Evolutionary conservation across 2,329 filamentous ascomycete genomes (phyloP).

Genomic region (Stemphylium lycopersici): DNA sequence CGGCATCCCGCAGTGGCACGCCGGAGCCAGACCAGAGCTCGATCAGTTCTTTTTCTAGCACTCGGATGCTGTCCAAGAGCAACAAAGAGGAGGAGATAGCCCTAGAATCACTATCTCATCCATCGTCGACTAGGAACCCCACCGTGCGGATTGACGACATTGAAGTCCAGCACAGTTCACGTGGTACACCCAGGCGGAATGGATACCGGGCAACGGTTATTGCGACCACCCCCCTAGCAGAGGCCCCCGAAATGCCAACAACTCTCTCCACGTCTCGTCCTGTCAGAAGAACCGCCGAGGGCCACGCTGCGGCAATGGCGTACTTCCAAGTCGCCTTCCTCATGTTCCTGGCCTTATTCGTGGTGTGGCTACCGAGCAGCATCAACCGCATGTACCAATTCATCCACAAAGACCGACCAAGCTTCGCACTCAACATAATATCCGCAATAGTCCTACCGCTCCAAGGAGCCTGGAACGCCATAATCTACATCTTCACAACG

Average conservation of each 20-base stretch:
- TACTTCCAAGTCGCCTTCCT: conserved; percentile 74
- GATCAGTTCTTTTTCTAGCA: conserved; percentile 41
- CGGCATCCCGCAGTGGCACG: conserved; percentile 7
- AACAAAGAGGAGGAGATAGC: background rate
- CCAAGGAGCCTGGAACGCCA: conserved; percentile 83
- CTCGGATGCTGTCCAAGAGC: conserved; percentile 13
- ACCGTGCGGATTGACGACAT: background rate
- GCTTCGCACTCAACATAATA: conserved; percentile 69
- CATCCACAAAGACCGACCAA: conserved; percentile 55
- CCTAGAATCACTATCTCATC: background rate
- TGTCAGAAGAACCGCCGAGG: conserved; percentile 7
- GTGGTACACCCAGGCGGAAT: background rate
- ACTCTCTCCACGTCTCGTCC: background rate
- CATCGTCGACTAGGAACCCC: background rate
- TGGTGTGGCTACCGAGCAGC: conserved; percentile 73
- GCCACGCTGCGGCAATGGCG: conserved; percentile 65
- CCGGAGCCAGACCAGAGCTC: conserved; percentile 25
- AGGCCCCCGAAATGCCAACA: background rate
- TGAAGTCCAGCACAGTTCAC: conserved; percentile 4
- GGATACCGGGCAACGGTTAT: conserved; percentile 17
- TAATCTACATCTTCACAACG: conserved; percentile 67
- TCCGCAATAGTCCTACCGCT: conserved; percentile 77
- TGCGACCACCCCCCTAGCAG: conserved; percentile 5
- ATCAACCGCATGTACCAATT: conserved; percentile 77
- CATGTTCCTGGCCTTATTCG: conserved; percentile 73